Base-by-base conservation (phyloP, 2,329 filamentous ascomycete species). In the Neonectria ditissima region DNA sequence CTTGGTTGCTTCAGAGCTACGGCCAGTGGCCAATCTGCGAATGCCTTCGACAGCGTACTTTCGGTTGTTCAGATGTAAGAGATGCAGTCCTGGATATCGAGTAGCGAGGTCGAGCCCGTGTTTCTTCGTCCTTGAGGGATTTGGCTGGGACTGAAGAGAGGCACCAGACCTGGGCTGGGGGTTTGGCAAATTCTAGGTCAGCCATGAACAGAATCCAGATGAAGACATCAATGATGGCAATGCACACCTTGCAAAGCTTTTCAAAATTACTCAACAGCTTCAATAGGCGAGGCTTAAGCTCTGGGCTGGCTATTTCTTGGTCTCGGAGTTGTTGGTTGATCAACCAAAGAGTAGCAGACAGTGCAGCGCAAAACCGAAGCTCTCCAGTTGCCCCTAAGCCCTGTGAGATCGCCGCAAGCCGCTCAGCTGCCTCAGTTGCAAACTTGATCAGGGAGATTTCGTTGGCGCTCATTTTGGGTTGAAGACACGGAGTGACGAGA, bases 241-340 rank as follows among this genome's bases (percentile, higher is more conserved):
- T 18, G 30, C 26, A 32, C 18, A 52, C 48, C 24, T 52, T 37
- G 48, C 48, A 52, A 5, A 52, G 9, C 22, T 18, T 52, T 52
- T 52, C 48, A 10, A 52, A 28, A 52, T 52, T 52, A 20, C n/a
- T 37, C n/a, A 52, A 18, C 20, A 52, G 14, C 14, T 52, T 52
- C 10, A 37, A 20, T 9, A 52, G 13, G 32, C 48, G 48, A 32
- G 13, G 6, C 6, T 28, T 24, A 18, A 37, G 28, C 26, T 2
- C 28, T 20, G 47, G 32, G 22, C 5, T 30, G 3, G 47, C 22
- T 32, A 8, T 51, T 32, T 32, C 13, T 32, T 30, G 20, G 47
- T 16, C 13, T 18, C 22, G 47, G n/a, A 51, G n/a, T n/a, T 51
- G 47, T 10, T 51, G 47, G 18, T 32, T 51, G 26, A 51, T 51